Percentiles rank a stretch among this genome's conserved stretches.
Evolutionary conservation across 2,329 filamentous ascomycete genomes (phyloP).

Genomic region (Sphaerulina vaccinii): DNA sequence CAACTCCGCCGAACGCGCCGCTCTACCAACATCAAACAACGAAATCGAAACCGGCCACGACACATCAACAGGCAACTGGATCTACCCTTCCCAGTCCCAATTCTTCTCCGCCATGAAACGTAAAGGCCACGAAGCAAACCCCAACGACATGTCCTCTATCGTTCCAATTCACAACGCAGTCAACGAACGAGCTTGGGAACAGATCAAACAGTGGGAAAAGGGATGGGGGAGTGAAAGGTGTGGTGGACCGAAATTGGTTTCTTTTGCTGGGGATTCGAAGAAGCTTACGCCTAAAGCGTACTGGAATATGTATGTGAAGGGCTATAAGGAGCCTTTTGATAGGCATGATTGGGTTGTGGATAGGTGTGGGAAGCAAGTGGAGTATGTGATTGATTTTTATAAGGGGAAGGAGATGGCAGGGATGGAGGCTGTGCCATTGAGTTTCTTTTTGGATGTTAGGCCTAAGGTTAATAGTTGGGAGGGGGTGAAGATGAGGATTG

Average conservation of each 20-base stretch:
- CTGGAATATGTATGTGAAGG: conserved; percentile 68
- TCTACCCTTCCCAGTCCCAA: conserved; percentile 95
- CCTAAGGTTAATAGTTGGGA: conserved; percentile 65
- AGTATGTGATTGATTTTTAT: conserved; percentile 99
- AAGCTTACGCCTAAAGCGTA: conserved; percentile 77
- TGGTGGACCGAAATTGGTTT: conserved; percentile 76
- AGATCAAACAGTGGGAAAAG: conserved; percentile 86
- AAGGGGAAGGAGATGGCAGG: conserved; percentile 58
- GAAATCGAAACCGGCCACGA: conserved; percentile 76
- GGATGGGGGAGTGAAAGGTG: conserved; percentile 63
- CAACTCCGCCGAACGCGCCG: conserved; percentile 38
- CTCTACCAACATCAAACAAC: conserved; percentile 58
- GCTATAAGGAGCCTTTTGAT: conserved; percentile 92
- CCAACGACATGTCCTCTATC: conserved; percentile 81
- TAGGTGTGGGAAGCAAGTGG: conserved; percentile 77
- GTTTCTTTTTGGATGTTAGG: conserved; percentile 64
- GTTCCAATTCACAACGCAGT: conserved; percentile 98
- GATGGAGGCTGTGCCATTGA: conserved; percentile 44
- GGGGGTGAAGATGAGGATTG: conserved; percentile 57
- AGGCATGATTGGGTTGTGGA: conserved; percentile 97
- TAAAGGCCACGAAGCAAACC: conserved; percentile 73
- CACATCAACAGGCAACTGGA: conserved; percentile 77
- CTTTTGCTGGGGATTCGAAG: conserved; percentile 68
- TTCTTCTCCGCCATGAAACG: conserved; percentile 97
- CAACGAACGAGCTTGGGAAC: conserved; percentile 91